Percentiles rank a stretch among this genome's conserved stretches.
Evolutionary conservation across 225 moss, liverwort and hornwort genomes (phyloP).

Genomic region (Neckera pumila): DNA sequence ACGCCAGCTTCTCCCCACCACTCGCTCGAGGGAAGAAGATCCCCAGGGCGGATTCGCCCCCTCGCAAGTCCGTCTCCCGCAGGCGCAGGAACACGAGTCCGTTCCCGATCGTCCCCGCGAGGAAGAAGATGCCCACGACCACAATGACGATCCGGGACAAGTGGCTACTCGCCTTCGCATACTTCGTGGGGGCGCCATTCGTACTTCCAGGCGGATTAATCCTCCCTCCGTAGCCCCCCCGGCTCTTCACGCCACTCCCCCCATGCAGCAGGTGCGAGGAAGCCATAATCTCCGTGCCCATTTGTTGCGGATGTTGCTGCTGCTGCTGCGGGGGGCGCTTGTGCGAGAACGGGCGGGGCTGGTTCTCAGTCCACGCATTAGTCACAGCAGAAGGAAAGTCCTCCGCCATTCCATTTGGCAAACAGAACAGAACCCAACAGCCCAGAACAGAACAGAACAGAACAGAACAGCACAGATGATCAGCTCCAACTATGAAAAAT

Average conservation of each 20-base stretch:
- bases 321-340: background rate
- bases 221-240: background rate
- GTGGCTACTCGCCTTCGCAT: background rate
- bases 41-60: background rate
- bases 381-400: background rate
- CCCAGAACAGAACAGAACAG: background rate
- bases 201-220: background rate
- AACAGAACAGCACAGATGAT: background rate
- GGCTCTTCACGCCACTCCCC: background rate
- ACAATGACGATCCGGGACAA: constrained; percentile 27
- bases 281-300: background rate
- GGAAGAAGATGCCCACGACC: constrained; percentile 14
- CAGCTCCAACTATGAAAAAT: background rate
- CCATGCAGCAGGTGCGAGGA: background rate
- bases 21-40: constrained; percentile 11
- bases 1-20: background rate
- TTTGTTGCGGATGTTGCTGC: background rate
- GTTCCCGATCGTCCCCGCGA: constrained; percentile 21
- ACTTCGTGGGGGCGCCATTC: background rate
- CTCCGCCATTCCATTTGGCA: background rate
- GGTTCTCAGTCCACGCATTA: background rate
- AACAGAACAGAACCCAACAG: too few species aligned
- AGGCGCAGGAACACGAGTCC: constrained; percentile 28
- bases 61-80: constrained; percentile 26
- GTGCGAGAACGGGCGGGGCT: background rate